These are phyloP conservation scores for Alloascoidea africana DNA, from an alignment of 805 yeast genomes.

Conservation along the genomic window DNA sequence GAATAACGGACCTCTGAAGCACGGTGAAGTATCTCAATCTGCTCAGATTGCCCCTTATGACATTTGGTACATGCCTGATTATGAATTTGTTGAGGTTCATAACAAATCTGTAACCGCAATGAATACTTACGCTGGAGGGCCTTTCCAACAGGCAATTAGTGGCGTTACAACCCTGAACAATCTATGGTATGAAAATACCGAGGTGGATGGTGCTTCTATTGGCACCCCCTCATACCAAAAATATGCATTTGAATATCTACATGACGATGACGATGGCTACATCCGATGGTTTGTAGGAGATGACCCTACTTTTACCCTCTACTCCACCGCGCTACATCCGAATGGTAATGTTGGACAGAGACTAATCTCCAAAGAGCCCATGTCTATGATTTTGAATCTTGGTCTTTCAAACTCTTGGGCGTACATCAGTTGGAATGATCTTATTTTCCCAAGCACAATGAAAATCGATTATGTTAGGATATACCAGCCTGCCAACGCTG, in stretches of 20 bases:
- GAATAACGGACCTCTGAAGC: constrained; percentile 29
- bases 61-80: constrained; percentile 89
- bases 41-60: constrained; percentile 88
- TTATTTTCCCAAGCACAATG: constrained; percentile 67
- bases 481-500: constrained; percentile 62
- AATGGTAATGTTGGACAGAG: constrained; percentile 86
- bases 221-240: constrained; percentile 62
- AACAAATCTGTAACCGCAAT: constrained; percentile 56
- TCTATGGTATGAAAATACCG: constrained; percentile 45
- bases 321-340: constrained; percentile 67
- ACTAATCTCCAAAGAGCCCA: constrained; percentile 75
- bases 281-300: constrained; percentile 80
- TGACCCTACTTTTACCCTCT: constrained; percentile 57
- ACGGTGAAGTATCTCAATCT: constrained; percentile 82
- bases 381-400: constrained; percentile 76
- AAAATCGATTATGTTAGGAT: constrained; percentile 75
- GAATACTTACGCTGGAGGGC: constrained; percentile 89
- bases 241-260: constrained; percentile 64
- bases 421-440: constrained; percentile 76
- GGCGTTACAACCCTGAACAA: constrained; percentile 66
- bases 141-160: constrained; percentile 85
- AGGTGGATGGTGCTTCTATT: neutral
- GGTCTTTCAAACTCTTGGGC: constrained; percentile 92
- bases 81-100: constrained; percentile 59
- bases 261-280: constrained; percentile 60